Evolutionary conservation across 768 basidiomycete species (phyloP), one percentile per base, ranked within the genome.

Genomic region (Dioszegia crocea): DNA sequence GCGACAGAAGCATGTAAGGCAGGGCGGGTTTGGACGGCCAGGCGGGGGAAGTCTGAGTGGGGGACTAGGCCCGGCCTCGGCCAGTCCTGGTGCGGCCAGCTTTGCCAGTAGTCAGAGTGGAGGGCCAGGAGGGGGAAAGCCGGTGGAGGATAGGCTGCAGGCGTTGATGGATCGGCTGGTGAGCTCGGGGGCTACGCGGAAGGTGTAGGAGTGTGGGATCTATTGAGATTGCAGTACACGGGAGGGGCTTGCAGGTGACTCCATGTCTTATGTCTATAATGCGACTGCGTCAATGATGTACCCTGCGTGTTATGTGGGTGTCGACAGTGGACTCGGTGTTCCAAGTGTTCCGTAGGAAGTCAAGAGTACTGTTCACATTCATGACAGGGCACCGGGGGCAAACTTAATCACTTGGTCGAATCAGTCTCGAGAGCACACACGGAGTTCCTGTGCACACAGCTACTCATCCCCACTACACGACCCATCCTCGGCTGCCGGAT

Each of bases 101-200:
- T 73, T 73, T 55, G 59, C 62, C 2, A 69, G 65, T 40, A 61
- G 59, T 9, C 51, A 27, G 3, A 59, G 45, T n/a, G 51, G 51
- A 41, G 51, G 27, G 17, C 47, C 47, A 10, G 47, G 27, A 16
- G 46, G 45, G 30, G 57, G 50, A 0, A 63, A 50, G 39, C 54
- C 60, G 1, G 68, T 73, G 5, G 71, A 73, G 45, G 71, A 73
- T 46, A 39, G 71, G 23, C 50, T 73, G 27, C 71, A 73, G 56
- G 68, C 68, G 17, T 62, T 73, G 59, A 45, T 73, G 59, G 71
- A 73, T 59, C 46, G 61, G 33, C 38, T 73, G 24, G 63, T 68
- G 27, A 65, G 56, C 36, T 56, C 54, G 27, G 45, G 43, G 4
- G 59, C 36, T 19, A 53, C 51, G 23, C 12, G 51, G 36, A 53